Percentiles rank a stretch among this genome's conserved stretches.
These are phyloP conservation scores for Salix purpurea DNA, from an alignment of 345 rosid genomes.

Conservation along the genomic window DNA sequence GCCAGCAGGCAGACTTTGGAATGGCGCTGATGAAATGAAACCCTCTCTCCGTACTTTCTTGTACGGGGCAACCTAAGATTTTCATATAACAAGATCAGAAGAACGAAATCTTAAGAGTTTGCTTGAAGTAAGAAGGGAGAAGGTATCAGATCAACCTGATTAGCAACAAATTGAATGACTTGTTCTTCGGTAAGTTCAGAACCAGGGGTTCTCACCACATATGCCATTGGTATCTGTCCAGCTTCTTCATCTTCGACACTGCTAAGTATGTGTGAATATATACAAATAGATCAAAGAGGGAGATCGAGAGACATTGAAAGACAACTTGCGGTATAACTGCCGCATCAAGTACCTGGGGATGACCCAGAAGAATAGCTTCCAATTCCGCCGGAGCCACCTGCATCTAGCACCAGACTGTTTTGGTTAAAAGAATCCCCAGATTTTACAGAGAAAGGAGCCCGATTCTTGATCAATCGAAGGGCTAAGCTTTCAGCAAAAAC, in stretches of 20 bases:
- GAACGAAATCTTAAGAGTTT: neutral
- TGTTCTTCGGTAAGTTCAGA: conserved; percentile 44
- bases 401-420: neutral
- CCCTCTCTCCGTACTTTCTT: conserved; percentile 57
- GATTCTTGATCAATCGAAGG: neutral
- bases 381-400: conserved; percentile 71
- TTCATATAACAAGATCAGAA: neutral
- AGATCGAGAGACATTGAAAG: neutral
- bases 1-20: conserved; percentile 64
- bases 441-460: neutral
- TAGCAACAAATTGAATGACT: conserved; percentile 53
- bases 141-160: conserved; percentile 38
- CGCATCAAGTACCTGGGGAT: conserved; percentile 46
- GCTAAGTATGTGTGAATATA: conserved; percentile 1
- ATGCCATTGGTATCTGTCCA: conserved; percentile 68
- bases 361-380: conserved; percentile 55
- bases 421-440: neutral
- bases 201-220: conserved; percentile 44
- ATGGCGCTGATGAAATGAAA: conserved; percentile 47
- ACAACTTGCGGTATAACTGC: conserved; percentile 56
- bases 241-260: conserved; percentile 61
- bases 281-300: neutral
- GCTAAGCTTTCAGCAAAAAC: neutral
- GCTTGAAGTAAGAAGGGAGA: neutral
- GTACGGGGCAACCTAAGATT: conserved; percentile 60